Evolutionary conservation across 2,329 filamentous ascomycete genomes (phyloP).

Genomic region (Coniochaeta sp.): DNA sequence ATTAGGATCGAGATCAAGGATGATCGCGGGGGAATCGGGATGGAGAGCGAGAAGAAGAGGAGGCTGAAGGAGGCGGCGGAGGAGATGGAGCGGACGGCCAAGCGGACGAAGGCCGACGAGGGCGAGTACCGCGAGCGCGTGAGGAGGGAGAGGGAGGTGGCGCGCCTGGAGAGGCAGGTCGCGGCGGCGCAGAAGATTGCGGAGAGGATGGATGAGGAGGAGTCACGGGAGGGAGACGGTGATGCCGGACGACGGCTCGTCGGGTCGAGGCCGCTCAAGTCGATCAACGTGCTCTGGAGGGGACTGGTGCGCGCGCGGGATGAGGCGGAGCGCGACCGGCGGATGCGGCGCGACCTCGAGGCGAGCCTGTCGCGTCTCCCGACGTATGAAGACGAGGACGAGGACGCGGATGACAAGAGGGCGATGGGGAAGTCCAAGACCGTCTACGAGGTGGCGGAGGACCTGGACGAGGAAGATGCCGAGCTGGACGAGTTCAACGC

Average conservation of each 20-base stretch:
- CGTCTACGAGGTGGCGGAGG: constrained; percentile 54
- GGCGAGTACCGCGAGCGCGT: constrained; percentile 68
- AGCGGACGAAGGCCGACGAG: constrained; percentile 42
- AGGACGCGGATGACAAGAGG: constrained; percentile 64
- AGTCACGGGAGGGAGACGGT: background rate
- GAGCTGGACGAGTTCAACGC: constrained; percentile 77
- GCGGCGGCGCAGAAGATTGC: constrained; percentile 75
- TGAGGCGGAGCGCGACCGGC: constrained; percentile 59
- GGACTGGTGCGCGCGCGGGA: constrained; percentile 63
- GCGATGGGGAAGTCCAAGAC: constrained; percentile 55
- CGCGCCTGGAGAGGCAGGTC: constrained; percentile 60
- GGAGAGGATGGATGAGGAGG: constrained; percentile 55
- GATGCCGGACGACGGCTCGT: constrained; percentile 1
- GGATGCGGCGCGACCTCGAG: constrained; percentile 59
- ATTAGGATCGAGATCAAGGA: constrained; percentile 72
- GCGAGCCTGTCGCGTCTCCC: constrained; percentile 57
- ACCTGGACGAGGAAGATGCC: constrained; percentile 69
- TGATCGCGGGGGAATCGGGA: constrained; percentile 73
- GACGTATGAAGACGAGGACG: constrained; percentile 59
- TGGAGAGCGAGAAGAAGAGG: constrained; percentile 77
- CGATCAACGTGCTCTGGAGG: constrained; percentile 74
- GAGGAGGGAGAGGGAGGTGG: constrained; percentile 61
- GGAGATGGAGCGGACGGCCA: constrained; percentile 18
- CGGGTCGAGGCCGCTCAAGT: constrained; percentile 47
- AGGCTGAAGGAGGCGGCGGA: constrained; percentile 60